Conservation (phyloP, 2,329 filamentous ascomycete genomes). For the Colletotrichum cuscutae region DNA sequence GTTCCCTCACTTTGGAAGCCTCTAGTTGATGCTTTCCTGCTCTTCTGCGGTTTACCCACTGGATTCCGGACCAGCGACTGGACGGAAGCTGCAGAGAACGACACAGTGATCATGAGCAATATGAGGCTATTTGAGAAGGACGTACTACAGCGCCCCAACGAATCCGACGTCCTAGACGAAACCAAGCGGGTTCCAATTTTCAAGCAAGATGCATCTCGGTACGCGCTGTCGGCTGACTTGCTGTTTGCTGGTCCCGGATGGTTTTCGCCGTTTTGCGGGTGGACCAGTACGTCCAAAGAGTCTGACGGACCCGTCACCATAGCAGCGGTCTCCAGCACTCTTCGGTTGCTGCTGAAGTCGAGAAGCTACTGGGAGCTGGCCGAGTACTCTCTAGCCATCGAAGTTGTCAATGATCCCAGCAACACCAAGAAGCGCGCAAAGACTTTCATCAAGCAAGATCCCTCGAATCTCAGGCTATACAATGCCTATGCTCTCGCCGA, state of each 20-base stretch:
- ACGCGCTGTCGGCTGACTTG: constrained; percentile 57
- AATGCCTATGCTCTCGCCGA: constrained; percentile 84
- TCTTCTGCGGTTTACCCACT: constrained; percentile 74
- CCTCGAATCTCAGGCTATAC: constrained; percentile 75
- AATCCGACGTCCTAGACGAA: constrained; percentile 24
- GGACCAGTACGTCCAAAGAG: constrained; percentile 34
- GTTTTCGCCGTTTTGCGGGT: constrained; percentile 55
- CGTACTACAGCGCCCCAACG: constrained; percentile 16
- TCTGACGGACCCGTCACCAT: constrained; percentile 48
- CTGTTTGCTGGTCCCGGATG: constrained; percentile 60
- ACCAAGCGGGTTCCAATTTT: constrained; percentile 39
- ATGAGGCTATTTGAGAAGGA: constrained; percentile 15
- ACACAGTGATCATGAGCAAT: constrained; percentile 34
- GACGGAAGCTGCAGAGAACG: constrained; percentile 43
- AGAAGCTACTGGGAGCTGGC: constrained; percentile 64
- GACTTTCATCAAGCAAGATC: constrained; percentile 73
- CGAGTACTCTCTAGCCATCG: constrained; percentile 77
- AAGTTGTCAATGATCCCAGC: constrained; percentile 63
- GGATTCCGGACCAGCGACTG: constrained; percentile 42
- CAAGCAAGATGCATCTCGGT: constrained; percentile 40
- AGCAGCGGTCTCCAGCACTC: constrained; percentile 59
- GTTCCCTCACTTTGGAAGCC: constrained; percentile 50
- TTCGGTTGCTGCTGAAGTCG: constrained; percentile 66
- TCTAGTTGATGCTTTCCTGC: constrained; percentile 76
- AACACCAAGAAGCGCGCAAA: constrained; percentile 78